Evolutionary conservation across 768 basidiomycete genomes (phyloP).

Genomic region (Podaxis sp.): DNA sequence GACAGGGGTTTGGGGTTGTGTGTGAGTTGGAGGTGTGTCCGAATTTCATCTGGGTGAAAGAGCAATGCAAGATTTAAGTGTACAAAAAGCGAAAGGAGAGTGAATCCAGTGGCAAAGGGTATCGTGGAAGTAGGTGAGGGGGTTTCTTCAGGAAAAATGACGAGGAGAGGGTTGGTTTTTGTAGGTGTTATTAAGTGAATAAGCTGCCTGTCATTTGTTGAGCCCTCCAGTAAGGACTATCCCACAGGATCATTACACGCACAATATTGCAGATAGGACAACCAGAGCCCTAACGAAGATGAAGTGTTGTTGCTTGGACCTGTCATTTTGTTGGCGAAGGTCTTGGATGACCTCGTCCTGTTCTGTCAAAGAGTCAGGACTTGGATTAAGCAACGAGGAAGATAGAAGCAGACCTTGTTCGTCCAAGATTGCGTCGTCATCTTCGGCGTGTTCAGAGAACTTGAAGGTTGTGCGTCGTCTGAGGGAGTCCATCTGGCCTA

Average conservation of each 20-base stretch:
- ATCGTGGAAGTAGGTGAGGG: constrained; percentile 26
- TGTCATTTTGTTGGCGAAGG: constrained; percentile 40
- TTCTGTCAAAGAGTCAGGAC: constrained; percentile 32
- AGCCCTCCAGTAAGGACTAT: constrained; percentile 2
- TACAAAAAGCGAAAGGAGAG: constrained; percentile 43
- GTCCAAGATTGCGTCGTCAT: constrained; percentile 35
- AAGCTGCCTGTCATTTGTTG: constrained; percentile 36
- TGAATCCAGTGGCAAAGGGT: constrained; percentile 40
- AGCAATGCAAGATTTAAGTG: constrained; percentile 46
- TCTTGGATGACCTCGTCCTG: constrained; percentile 54
- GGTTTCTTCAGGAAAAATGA: constrained; percentile 31
- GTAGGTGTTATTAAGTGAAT: constrained; percentile 38
- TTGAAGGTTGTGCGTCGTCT: constrained; percentile 45
- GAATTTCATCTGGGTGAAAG: constrained; percentile 34
- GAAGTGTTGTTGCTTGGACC: constrained; percentile 37
- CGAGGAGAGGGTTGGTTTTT: constrained; percentile 42
- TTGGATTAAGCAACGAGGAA: neutral
- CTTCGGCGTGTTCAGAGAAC: constrained; percentile 26
- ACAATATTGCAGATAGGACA: constrained; percentile 44
- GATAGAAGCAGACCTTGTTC: constrained; percentile 41
- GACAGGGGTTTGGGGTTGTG: constrained; percentile 25
- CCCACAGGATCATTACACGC: constrained; percentile 16
- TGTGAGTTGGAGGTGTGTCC: constrained; percentile 25
- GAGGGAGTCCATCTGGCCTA: constrained; percentile 29
- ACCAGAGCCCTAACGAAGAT: constrained; percentile 37